These are phyloP conservation scores for Arxiozyma telluris DNA, from an alignment of 1,139 yeast species.

Conservation along the genomic window DNA sequence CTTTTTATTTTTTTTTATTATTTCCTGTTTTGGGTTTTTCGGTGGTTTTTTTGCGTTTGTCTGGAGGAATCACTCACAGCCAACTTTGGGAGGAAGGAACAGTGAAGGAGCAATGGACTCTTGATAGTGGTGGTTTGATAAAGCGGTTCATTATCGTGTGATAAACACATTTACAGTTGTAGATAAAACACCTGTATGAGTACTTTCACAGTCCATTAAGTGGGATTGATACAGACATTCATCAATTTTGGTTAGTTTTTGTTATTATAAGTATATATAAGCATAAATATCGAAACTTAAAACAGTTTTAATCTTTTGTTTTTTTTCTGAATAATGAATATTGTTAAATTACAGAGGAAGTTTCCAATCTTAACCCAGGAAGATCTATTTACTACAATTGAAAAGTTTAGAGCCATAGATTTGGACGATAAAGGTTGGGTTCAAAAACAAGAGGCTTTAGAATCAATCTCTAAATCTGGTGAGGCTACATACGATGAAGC, in stretches of 20 bases:
- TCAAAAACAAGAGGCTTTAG: constrained; percentile 83
- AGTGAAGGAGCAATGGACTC: background rate
- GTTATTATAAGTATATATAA: too few relatives aligned
- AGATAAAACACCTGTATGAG: too few relatives aligned
- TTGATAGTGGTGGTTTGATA: background rate
- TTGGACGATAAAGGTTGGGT: constrained; percentile 92
- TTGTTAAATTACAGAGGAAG: constrained; percentile 55
- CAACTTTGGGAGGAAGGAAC: background rate
- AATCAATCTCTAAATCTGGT: constrained; percentile 71
- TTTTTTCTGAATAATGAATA: constrained; percentile 36
- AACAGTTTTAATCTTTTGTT: background rate
- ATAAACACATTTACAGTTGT: too few relatives aligned
- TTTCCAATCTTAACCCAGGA: constrained; percentile 80
- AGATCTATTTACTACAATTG: constrained; percentile 76
- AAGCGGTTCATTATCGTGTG: background rate
- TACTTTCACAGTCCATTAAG: background rate
- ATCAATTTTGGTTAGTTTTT: too few relatives aligned
- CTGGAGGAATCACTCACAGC: background rate
- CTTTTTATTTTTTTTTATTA: too few relatives aligned
- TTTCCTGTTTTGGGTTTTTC: background rate
- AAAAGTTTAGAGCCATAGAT: constrained; percentile 74
- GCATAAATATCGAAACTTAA: background rate
- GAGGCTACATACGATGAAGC: constrained; percentile 82
- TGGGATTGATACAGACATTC: background rate
- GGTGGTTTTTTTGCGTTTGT: background rate